A percentile compares a stretch with the other conserved stretches of the same genome.
phyloP scores from a whole-genome alignment of 108 stramenopile genomes.

The Pseudonitzschia multistriata region DNA sequence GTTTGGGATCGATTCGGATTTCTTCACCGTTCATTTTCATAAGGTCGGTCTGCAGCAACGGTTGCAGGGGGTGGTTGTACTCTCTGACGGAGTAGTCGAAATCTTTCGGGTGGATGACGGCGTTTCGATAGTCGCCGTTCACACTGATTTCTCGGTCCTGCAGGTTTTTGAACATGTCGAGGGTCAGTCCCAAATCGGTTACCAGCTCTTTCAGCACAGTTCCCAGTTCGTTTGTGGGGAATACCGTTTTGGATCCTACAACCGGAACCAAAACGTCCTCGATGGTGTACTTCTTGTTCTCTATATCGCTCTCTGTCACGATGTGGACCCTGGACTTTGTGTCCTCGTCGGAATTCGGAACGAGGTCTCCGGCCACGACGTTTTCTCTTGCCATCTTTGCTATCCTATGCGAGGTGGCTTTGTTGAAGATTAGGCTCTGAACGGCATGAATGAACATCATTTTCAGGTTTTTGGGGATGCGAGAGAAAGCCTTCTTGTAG shows the following conservation, averaged over 20 bases:
- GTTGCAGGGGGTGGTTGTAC: slow-evolving; percentile 77
- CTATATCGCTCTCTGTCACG: slow-evolving; percentile 64
- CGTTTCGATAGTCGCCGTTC: slow-evolving; percentile 79
- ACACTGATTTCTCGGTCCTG: slow-evolving; percentile 48
- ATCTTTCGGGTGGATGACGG: slow-evolving; percentile 70
- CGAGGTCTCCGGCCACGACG: slow-evolving; percentile 67
- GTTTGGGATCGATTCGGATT: slow-evolving; percentile 3
- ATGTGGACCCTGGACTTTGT: slow-evolving; percentile 27
- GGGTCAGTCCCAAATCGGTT: slow-evolving; percentile 43
- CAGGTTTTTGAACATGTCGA: slow-evolving; percentile 45
- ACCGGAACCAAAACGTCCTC: slow-evolving; percentile 86
- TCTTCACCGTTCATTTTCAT: slow-evolving; percentile 64
- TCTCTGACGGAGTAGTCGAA: slow-evolving; percentile 57
- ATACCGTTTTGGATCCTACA: slow-evolving; percentile 62
- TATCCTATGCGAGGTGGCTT: slow-evolving; percentile 48
- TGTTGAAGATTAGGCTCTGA: slow-evolving; percentile 69
- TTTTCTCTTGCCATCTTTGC: slow-evolving; percentile 41
- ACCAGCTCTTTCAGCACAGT: slow-evolving; percentile 52
- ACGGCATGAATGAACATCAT: slow-evolving; percentile 88
- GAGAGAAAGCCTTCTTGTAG: slow-evolving; percentile 76
- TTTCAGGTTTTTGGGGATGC: slow-evolving; percentile 78
- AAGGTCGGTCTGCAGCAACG: slow-evolving; percentile 78
- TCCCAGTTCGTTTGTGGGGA: slow-evolving; percentile 58
- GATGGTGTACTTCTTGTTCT: slow-evolving; percentile 48
- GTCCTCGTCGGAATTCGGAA: slow-evolving; percentile 49